Conservation (phyloP, 805 yeast species). For the Candida methanosorbosa region DNA sequence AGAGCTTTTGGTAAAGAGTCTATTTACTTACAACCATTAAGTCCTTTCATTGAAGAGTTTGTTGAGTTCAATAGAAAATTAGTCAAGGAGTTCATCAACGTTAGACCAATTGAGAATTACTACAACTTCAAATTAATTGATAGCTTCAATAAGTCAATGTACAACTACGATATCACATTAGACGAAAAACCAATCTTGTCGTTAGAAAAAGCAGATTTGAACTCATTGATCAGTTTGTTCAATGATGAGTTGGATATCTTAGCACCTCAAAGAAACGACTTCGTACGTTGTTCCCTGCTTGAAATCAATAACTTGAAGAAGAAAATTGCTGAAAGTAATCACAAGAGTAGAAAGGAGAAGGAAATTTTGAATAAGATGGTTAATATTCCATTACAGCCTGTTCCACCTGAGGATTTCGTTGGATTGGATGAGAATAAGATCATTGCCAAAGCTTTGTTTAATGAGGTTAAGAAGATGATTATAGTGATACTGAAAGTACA, state of each 20-base stretch:
- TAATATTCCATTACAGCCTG: constrained; percentile 11
- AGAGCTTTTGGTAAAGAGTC: constrained; percentile 53
- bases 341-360: constrained; percentile 9
- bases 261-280: constrained; percentile 40
- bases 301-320: constrained; percentile 11
- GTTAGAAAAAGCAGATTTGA: constrained; percentile 36
- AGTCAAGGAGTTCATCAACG: constrained; percentile 39
- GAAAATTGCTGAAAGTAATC: constrained; percentile 4
- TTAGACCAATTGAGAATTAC: constrained; percentile 47
- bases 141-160: background rate
- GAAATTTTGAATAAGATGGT: constrained; percentile 5
- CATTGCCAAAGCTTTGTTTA: constrained; percentile 40
- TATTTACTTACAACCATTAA: constrained; percentile 70
- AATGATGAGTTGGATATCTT: constrained; percentile 32
- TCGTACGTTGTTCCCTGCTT: constrained; percentile 20
- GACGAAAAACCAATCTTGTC: constrained; percentile 36
- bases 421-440: constrained; percentile 44
- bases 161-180: constrained; percentile 46
- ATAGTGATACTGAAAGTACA: constrained; percentile 80
- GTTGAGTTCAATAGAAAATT: constrained; percentile 36
- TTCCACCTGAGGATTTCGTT: constrained; percentile 29
- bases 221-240: constrained; percentile 33
- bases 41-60: constrained; percentile 55
- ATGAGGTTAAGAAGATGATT: constrained; percentile 79
- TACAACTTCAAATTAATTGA: constrained; percentile 54